phyloP scores from a whole-genome alignment of 192 early-diverging fungal genomes.

The Jimgerdemannia flammicorona region DNA sequence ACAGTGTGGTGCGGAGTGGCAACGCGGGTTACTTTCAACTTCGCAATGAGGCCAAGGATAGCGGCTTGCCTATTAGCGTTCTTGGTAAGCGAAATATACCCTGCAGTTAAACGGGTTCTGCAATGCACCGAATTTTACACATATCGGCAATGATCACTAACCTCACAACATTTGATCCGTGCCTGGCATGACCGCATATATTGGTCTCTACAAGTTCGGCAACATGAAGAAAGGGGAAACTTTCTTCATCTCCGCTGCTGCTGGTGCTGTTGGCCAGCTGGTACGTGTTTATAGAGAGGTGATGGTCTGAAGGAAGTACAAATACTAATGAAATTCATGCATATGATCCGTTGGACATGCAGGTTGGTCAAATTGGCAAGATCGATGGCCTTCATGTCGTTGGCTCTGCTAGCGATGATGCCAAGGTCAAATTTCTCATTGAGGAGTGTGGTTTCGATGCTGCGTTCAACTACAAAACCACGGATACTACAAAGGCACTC shows the following conservation, averaged over 20 bases:
- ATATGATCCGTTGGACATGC: not conserved
- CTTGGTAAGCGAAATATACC: conserved; percentile 26
- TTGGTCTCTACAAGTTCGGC: conserved; percentile 57
- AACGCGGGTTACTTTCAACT: conserved; percentile 20
- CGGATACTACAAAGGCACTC: conserved; percentile 46
- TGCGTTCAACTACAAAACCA: conserved; percentile 93
- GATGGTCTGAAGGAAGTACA: too few relatives aligned
- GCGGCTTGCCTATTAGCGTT: conserved; percentile 50
- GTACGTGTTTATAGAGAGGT: conserved; percentile 20
- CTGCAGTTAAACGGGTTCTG: too few relatives aligned
- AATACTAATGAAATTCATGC: too few relatives aligned
- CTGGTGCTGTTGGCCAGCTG: conserved; percentile 71
- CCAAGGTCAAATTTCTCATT: conserved; percentile 72
- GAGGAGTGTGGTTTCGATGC: conserved; percentile 71
- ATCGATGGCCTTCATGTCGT: conserved; percentile 75
- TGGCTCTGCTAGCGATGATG: conserved; percentile 79
- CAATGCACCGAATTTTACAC: too few relatives aligned
- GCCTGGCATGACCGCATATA: conserved; percentile 79
- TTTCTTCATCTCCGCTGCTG: conserved; percentile 75
- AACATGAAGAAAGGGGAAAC: conserved; percentile 81
- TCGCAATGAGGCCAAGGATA: conserved; percentile 32
- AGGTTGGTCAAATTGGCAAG: conserved; percentile 75
- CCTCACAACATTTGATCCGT: conserved; percentile 28
- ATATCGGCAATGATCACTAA: not conserved
- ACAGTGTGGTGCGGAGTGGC: conserved; percentile 37